Evolutionary conservation across 2,329 filamentous ascomycete genomes (phyloP).

Genomic region (Exophiala sp.): DNA sequence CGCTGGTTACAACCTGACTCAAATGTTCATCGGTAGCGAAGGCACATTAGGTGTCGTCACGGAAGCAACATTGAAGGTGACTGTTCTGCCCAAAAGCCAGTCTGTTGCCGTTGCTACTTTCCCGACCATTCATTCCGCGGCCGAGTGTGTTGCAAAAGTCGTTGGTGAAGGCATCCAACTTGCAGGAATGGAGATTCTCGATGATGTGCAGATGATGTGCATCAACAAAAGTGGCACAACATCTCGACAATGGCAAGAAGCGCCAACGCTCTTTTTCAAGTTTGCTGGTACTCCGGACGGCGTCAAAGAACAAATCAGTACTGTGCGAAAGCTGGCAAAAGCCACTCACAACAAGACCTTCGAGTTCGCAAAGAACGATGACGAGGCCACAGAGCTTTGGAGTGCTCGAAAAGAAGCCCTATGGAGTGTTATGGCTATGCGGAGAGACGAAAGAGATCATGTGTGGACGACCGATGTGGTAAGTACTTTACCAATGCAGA

Average conservation of each 20-base stretch:
- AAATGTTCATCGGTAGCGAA: constrained; percentile 85
- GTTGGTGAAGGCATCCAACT: constrained; percentile 78
- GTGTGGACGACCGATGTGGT: constrained; percentile 76
- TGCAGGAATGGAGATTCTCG: constrained; percentile 87
- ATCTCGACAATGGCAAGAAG: constrained; percentile 60
- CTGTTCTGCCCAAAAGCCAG: constrained; percentile 72
- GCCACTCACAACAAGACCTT: constrained; percentile 56
- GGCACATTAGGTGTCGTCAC: constrained; percentile 89
- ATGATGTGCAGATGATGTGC: constrained; percentile 82
- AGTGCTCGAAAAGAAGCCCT: constrained; percentile 71
- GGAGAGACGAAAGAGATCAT: constrained; percentile 55
- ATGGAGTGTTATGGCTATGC: constrained; percentile 68
- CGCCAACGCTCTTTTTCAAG: constrained; percentile 72
- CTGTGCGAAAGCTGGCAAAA: constrained; percentile 59
- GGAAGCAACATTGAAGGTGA: constrained; percentile 84
- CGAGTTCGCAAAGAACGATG: constrained; percentile 62
- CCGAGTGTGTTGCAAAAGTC: constrained; percentile 74
- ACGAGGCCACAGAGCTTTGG: constrained; percentile 69
- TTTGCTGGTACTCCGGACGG: constrained; percentile 63
- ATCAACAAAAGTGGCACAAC: constrained; percentile 55
- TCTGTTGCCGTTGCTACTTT: constrained; percentile 76
- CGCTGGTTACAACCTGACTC: constrained; percentile 87
- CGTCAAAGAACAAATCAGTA: constrained; percentile 62
- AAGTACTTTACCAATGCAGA: not conserved
- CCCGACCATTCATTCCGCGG: constrained; percentile 63